Evolutionary conservation across 371 early-diverging fungal genomes (phyloP), one percentile per base, ranked within the genome.

Genomic region (Mucor circinelloides): DNA sequence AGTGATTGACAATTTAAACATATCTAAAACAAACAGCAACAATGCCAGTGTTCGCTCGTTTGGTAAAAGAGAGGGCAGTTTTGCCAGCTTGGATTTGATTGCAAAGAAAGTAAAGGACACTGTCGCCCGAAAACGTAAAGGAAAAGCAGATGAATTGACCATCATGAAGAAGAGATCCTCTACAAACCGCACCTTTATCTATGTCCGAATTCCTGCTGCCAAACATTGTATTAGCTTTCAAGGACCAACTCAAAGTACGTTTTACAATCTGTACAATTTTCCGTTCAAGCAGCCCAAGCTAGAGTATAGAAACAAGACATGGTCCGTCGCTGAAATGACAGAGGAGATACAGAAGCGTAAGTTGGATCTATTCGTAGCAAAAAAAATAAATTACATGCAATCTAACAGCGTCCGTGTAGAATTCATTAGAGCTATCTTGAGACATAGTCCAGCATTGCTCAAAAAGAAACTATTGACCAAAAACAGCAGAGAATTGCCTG

Each of bases 221-320:
- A 80, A 80, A 31, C 89, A 89, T 63, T 90, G 91, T 63, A 60
- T 93, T 40, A 89, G 87, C 63, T 90, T 92, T 64, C 63, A 87
- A 83, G 92, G 93, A 0, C 76, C 82, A 17, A 89, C 87, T 69
- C 86, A 90, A 52, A 91, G 84, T 67, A 91, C 90, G 48, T 73
- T 94, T 55, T 91, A 90, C 65, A 93, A 94, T 70, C 38, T 94
- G 52, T 78, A 85, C 58, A 79, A 88, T 54, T 91, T 93, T 71
- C 80, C 84, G 2, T 91, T 94, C 66, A 76, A 80, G 19, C 83
- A 91, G 74, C 92, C 92, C 4, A 90, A 89, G 2, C 66, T 94
- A 2, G 92, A 92, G 72, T 91, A 91, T 66, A 75, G 87, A 19
- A 92, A 92, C 70, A 88, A 82, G 67, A 91, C 92, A 2, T 94